These are phyloP conservation scores for Phaeosphaeriaceae sp. DNA, from an alignment of 2,329 filamentous ascomycete species.

Conservation along the genomic window DNA sequence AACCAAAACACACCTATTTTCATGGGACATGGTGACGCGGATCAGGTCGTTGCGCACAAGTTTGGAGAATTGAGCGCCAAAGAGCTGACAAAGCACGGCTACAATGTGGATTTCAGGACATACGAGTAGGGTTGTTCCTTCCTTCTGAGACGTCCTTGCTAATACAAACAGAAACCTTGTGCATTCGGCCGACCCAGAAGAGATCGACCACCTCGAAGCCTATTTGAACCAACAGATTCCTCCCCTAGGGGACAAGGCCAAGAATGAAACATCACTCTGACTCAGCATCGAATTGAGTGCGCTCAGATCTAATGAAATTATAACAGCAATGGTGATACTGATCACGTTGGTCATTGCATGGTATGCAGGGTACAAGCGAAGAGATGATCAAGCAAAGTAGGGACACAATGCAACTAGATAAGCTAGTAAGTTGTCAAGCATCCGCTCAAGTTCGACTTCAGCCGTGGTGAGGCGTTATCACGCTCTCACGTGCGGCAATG, in stretches of 20 bases:
- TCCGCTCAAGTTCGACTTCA: too few species aligned
- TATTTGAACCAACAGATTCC: constrained; percentile 64
- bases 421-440: too few species aligned
- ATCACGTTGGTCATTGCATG: constrained; percentile 32
- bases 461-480: too few species aligned
- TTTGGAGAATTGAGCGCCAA: constrained; percentile 74
- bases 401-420: not conserved
- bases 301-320: constrained; percentile 13
- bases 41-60: constrained; percentile 72
- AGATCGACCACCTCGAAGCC: constrained; percentile 81
- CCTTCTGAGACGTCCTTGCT: constrained; percentile 1
- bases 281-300: constrained; percentile 17
- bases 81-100: constrained; percentile 71
- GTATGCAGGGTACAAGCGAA: constrained; percentile 34
- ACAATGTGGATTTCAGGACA: constrained; percentile 75
- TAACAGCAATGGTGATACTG: constrained; percentile 33
- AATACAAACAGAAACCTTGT: constrained; percentile 63
- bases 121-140: constrained; percentile 65
- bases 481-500: too few species aligned
- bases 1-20: constrained; percentile 84
- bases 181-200: constrained; percentile 77
- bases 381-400: not conserved
- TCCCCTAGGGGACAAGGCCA: constrained; percentile 47
- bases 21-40: constrained; percentile 84
- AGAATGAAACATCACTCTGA: constrained; percentile 39